Percentiles rank a stretch among this genome's conserved stretches.
These are phyloP conservation scores for Auriscalpium orientale DNA, from an alignment of 768 basidiomycete genomes.

Conservation along the genomic window DNA sequence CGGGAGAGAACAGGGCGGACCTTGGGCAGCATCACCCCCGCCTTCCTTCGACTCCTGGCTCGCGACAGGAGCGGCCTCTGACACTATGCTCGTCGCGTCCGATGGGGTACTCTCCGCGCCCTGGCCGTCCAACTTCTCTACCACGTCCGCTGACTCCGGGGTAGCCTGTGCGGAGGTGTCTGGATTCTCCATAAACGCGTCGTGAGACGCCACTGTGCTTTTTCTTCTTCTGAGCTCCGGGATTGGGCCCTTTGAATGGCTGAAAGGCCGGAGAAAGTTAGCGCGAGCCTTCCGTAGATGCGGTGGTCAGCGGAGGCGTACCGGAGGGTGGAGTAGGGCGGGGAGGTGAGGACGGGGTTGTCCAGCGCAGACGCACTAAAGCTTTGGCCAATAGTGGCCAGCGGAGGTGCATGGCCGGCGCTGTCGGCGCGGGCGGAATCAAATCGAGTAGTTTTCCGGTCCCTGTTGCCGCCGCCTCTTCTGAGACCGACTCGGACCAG, in stretches of 20 bases:
- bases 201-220: constrained; percentile 43
- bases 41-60: constrained; percentile 8
- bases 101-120: constrained; percentile 8
- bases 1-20: constrained; percentile 1
- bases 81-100: neutral
- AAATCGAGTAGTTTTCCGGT: neutral
- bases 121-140: constrained; percentile 7
- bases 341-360: neutral
- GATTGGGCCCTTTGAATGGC: neutral
- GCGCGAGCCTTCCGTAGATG: neutral
- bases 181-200: constrained; percentile 79
- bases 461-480: neutral
- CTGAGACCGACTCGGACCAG: no score
- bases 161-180: constrained; percentile 39
- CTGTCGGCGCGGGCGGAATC: neutral
- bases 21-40: neutral
- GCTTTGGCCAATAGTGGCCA: neutral
- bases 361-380: neutral
- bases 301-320: neutral
- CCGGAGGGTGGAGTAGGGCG: neutral
- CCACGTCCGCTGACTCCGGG: constrained; percentile 32
- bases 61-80: constrained; percentile 8
- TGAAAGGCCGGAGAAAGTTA: neutral
- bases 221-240: neutral
- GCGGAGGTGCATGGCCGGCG: neutral